phyloP scores from a whole-genome alignment of 257 asterid species.

The Solanum lycopersicoides region DNA sequence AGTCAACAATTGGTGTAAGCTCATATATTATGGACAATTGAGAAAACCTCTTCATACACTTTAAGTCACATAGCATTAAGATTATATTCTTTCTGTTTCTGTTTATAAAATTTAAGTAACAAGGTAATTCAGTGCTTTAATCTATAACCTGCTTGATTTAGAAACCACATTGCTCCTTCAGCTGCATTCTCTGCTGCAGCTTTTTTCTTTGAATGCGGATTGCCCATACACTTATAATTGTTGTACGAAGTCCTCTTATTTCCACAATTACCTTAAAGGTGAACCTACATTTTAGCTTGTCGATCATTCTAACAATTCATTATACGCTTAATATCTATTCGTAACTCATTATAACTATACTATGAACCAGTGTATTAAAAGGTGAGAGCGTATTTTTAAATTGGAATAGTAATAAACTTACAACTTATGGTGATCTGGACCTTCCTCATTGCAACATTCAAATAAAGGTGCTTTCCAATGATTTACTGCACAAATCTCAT shows the following conservation, averaged over 20 bases:
- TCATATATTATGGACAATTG: background rate
- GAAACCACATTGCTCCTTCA: constrained; percentile 6
- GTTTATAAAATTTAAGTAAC: background rate
- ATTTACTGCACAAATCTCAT: constrained; percentile 3
- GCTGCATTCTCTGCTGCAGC: constrained; percentile 7
- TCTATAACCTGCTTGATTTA: background rate
- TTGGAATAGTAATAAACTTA: background rate
- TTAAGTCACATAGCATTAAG: background rate
- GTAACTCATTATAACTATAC: background rate
- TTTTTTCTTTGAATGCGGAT: background rate
- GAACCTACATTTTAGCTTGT: background rate
- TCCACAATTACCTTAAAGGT: background rate
- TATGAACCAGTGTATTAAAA: background rate
- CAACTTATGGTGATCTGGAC: background rate
- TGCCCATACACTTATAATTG: background rate
- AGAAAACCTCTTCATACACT: background rate
- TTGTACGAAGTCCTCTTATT: background rate
- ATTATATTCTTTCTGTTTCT: background rate
- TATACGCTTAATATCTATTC: background rate
- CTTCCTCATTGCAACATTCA: background rate
- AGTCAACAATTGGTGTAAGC: background rate
- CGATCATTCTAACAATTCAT: background rate
- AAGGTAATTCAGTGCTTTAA: background rate
- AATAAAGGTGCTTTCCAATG: background rate
- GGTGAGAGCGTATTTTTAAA: background rate